Evolutionary conservation across 768 basidiomycete genomes (phyloP).

Genomic region (Lentinula sp.): DNA sequence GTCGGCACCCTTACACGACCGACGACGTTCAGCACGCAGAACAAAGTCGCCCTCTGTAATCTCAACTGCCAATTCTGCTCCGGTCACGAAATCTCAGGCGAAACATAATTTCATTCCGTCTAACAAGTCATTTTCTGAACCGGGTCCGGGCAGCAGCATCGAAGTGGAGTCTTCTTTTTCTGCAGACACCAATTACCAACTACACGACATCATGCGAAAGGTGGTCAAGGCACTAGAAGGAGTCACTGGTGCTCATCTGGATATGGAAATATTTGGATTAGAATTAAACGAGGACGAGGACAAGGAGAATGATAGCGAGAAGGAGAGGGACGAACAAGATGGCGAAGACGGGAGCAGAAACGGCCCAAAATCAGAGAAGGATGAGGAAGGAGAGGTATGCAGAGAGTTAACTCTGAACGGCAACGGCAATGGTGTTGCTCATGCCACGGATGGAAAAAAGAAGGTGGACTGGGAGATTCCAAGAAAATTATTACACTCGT

Average conservation of each 20-base stretch:
- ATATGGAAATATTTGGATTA: not conserved
- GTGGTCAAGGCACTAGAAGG: not conserved
- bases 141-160: not conserved
- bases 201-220: not conserved
- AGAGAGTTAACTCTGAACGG: not conserved
- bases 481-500: slow-evolving; percentile 80
- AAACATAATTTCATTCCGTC: not conserved
- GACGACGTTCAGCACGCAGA: not conserved
- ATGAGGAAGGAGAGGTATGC: not conserved
- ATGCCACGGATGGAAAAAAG: slow-evolving; percentile 10
- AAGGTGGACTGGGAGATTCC: slow-evolving; percentile 88
- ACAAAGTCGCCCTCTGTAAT: not conserved
- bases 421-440: not conserved
- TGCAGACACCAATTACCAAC: not conserved
- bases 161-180: not conserved
- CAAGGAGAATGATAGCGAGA: not conserved
- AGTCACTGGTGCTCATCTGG: not conserved
- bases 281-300: not conserved
- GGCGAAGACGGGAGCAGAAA: not conserved
- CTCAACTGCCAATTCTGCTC: not conserved
- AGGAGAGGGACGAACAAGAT: not conserved
- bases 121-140: not conserved
- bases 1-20: not conserved
- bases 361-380: not conserved
- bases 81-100: not conserved